Evolutionary conservation across 345 rosid genomes (phyloP), one percentile per base, ranked within the genome.

Genomic region (Ailanthus altissimus): DNA sequence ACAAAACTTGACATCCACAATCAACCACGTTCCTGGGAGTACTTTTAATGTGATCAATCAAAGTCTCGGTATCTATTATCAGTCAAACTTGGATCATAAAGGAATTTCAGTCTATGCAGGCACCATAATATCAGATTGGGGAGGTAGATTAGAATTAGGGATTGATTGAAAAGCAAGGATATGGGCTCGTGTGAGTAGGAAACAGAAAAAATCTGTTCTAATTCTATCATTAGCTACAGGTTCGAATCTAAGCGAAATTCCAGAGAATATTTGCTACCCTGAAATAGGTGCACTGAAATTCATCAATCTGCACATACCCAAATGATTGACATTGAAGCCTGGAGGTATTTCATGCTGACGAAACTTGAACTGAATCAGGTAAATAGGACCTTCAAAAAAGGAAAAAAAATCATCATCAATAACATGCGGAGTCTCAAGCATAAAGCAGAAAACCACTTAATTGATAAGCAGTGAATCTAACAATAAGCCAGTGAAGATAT

Each of bases 271-370:
- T 20, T 45, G 23, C 23, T n/a, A 21, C 4, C 58, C 50, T 25
- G 67, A 60, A 59, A 40, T 42, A 74, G 8, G 23, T 16, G 45
- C 40, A 16, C 21, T 40, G 42, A 58, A 36, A 40, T 70, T 70
- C 14, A 51, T 10, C 8, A 71, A 73, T 40, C 58, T 25, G 40
- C 21, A 40, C 86, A 59, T 88, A 96, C 99, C 99, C 61, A 93
- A 85, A 84, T 96, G 97, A 67, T 86, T 82, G 60, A 81, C 84
- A 82, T 83, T 84, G 87, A 90, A 96, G 82, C 90, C 89, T 13
- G 98, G 94, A 57, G 99, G 98, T 74, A 96, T 92, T 87, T 93
- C 98, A 75, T 88, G 85, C 83, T 90, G 98, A 63, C 98, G 99
- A 76, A 96, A 93, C 86, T 92, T 93, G 79, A 96, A 93, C 70